Conservation (phyloP, 768 basidiomycete species). For the Lactarius vividus region DNA sequence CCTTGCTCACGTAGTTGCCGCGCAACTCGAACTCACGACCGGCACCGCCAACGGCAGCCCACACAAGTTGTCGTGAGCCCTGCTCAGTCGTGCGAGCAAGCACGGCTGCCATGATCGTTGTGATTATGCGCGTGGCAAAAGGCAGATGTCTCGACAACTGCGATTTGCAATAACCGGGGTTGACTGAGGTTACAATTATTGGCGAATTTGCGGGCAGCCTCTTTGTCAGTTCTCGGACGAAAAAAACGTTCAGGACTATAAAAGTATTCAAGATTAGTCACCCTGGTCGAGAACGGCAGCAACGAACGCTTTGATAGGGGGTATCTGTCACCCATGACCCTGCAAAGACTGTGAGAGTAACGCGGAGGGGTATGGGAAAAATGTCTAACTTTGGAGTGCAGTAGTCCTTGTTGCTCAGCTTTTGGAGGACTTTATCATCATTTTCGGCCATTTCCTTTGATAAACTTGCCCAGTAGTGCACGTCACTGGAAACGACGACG, state of each 20-base stretch:
- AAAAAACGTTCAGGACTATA: conserved; percentile 22
- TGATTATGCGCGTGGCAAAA: not conserved
- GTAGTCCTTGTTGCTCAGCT: conserved; percentile 14
- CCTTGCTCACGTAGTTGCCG: conserved; percentile 10
- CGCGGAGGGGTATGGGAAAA: not conserved
- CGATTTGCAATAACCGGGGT: conserved; percentile 24
- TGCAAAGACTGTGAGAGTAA: not conserved
- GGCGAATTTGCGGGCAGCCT: conserved; percentile 24
- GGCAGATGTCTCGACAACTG: conserved; percentile 11
- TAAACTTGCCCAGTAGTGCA: conserved; percentile 13
- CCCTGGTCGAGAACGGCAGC: not conserved
- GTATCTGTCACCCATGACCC: conserved; percentile 20
- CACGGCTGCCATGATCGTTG: not conserved
- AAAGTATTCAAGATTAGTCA: not conserved
- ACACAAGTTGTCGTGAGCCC: conserved; percentile 22
- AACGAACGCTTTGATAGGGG: conserved; percentile 20
- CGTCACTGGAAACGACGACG: conserved; percentile 23
- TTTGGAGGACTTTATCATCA: conserved; percentile 9
- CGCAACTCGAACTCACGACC: conserved; percentile 18
- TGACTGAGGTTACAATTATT: conserved; percentile 19
- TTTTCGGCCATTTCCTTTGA: conserved; percentile 11
- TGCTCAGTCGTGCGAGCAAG: conserved; percentile 18
- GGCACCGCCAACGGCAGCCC: conserved; percentile 19
- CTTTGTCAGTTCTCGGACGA: conserved; percentile 24
- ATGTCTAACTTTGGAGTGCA: conserved; percentile 18